Percentiles rank a stretch among this genome's conserved stretches.
Evolutionary conservation across 164 flowering plant species (phyloP).

Genomic region (Malania oleifera): DNA sequence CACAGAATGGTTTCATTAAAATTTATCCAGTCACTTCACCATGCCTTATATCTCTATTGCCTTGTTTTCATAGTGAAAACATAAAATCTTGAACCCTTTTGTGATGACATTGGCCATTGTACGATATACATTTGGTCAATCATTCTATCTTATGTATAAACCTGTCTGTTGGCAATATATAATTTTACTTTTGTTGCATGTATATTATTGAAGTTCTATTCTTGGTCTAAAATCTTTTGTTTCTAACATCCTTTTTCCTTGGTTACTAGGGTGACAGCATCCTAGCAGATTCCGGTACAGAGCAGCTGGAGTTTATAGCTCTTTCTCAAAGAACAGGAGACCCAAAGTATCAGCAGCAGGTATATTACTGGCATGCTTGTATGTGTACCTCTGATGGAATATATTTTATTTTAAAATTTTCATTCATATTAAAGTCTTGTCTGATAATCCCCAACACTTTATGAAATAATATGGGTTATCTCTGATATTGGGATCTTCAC

Average conservation of each 20-base stretch:
- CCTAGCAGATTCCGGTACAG: constrained; percentile 97
- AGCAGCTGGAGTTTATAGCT: constrained; percentile 96
- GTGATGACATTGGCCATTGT: no score
- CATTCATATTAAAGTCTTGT: neutral
- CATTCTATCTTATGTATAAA: no score
- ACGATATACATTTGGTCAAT: no score
- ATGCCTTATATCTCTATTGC: neutral
- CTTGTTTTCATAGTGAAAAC: no score
- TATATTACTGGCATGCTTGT: constrained; percentile 18
- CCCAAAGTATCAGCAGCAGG: constrained; percentile 89
- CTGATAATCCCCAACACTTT: neutral
- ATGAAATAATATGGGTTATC: neutral
- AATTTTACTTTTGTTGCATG: no score
- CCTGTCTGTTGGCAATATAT: no score
- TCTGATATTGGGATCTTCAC: no score
- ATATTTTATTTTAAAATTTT: no score
- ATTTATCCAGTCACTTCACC: no score
- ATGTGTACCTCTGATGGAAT: neutral
- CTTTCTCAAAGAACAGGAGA: constrained; percentile 95
- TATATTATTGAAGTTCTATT: no score
- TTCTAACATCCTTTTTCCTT: neutral
- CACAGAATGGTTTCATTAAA: no score
- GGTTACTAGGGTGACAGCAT: constrained; percentile 74
- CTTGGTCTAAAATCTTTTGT: neutral
- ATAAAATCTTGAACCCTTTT: no score